Evolutionary conservation across 2,329 filamentous ascomycete genomes (phyloP).

Genomic region (Alternaria angustiovoidea): DNA sequence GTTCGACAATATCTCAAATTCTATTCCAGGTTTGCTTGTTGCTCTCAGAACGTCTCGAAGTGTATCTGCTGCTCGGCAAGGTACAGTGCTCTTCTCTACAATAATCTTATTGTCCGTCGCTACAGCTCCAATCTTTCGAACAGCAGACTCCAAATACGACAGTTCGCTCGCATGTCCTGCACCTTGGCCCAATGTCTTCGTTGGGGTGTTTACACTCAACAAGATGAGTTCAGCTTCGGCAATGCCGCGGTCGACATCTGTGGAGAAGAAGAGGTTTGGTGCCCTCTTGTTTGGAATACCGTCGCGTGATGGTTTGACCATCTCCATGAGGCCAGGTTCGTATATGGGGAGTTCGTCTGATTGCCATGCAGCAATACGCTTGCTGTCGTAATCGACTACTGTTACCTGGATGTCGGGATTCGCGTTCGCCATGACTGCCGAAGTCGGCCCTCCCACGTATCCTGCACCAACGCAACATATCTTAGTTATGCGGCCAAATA

Average conservation of each 20-base stretch:
- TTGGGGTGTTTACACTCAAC: constrained; percentile 81
- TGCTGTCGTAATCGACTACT: constrained; percentile 74
- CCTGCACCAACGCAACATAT: too few relatives aligned
- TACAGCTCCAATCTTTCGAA: constrained; percentile 70
- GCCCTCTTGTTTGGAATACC: constrained; percentile 51
- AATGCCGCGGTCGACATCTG: constrained; percentile 69
- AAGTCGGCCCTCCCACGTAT: too few relatives aligned
- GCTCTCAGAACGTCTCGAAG: too few relatives aligned
- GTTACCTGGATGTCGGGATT: constrained; percentile 71
- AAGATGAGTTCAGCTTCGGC: constrained; percentile 75
- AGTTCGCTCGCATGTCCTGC: constrained; percentile 77
- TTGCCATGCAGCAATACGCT: constrained; percentile 76
- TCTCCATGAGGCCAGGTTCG: constrained; percentile 74
- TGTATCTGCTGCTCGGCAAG: too few relatives aligned
- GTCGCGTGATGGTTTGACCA: constrained; percentile 70
- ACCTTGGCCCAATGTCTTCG: constrained; percentile 74
- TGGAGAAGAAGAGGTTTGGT: constrained; percentile 78
- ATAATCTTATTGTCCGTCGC: constrained; percentile 54
- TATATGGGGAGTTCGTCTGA: constrained; percentile 77
- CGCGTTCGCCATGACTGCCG: too few relatives aligned
- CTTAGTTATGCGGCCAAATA: too few relatives aligned
- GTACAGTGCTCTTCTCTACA: too few relatives aligned
- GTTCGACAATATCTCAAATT: too few relatives aligned
- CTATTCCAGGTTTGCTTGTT: too few relatives aligned
- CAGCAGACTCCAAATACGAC: constrained; percentile 74